Evolutionary conservation across 2,329 filamentous ascomycete species (phyloP).

Genomic region (Penicillium sclerotiorum): DNA sequence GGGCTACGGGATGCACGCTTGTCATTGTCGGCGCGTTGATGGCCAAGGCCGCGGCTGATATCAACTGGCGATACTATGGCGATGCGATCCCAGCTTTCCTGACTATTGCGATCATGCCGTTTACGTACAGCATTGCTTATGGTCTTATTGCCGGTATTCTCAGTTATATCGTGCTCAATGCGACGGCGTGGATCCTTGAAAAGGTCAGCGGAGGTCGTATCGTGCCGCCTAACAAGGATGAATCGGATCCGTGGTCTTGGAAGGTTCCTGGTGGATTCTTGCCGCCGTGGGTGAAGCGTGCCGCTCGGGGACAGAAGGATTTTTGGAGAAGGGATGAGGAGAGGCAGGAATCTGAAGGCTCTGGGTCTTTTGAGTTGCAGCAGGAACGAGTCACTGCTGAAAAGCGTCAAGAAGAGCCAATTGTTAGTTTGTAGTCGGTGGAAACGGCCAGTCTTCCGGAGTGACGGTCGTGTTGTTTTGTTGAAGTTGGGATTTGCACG

Average conservation of each 20-base stretch:
- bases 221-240: conserved; percentile 71
- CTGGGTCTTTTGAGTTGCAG: conserved; percentile 15
- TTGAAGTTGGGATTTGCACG: no score
- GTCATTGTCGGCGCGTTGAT: conserved; percentile 88
- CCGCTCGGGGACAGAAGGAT: conserved; percentile 67
- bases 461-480: no score
- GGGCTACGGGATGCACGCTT: conserved; percentile 87
- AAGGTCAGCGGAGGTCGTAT: conserved; percentile 68
- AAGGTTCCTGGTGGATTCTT: conserved; percentile 73
- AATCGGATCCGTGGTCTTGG: conserved; percentile 81
- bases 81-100: conserved; percentile 84
- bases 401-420: conserved; percentile 10
- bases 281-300: conserved; percentile 71
- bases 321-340: conserved; percentile 63
- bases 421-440: background rate
- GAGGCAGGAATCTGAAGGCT: conserved; percentile 11
- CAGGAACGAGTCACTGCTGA: conserved; percentile 22
- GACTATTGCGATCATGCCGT: conserved; percentile 83
- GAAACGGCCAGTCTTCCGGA: no score
- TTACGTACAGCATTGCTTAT: conserved; percentile 86
- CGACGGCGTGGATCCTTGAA: conserved; percentile 68
- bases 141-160: conserved; percentile 80
- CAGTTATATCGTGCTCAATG: conserved; percentile 76
- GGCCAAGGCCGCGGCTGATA: conserved; percentile 74
- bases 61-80: conserved; percentile 87